A percentile compares a stretch with the other conserved stretches of the same genome.
Evolutionary conservation across 805 yeast species (phyloP).

Genomic region (Clavispora carvajalis): DNA sequence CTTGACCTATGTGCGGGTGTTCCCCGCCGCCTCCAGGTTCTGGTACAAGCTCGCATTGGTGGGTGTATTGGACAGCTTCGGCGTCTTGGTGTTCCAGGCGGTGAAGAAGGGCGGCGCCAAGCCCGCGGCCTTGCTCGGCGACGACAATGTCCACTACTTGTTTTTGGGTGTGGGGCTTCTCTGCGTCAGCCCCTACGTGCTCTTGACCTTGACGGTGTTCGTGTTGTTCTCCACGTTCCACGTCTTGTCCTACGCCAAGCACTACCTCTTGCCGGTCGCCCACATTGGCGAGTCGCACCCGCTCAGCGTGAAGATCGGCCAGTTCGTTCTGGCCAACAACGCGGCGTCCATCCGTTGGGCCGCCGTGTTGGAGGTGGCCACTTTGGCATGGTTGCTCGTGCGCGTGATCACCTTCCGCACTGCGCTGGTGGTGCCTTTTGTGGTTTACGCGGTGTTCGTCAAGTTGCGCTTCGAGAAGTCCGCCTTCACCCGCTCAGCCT

Average conservation of each 20-base stretch:
- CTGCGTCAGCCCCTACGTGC: slow-evolving; percentile 51
- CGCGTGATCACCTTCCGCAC: slow-evolving; percentile 56
- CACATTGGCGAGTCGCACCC: slow-evolving; percentile 31
- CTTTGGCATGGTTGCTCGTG: slow-evolving; percentile 39
- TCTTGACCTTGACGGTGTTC: slow-evolving; percentile 67
- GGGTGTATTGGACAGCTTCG: slow-evolving; percentile 69
- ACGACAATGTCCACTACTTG: slow-evolving; percentile 75
- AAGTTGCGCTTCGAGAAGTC: slow-evolving; percentile 76
- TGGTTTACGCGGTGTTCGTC: slow-evolving; percentile 57
- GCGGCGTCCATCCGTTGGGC: slow-evolving; percentile 36
- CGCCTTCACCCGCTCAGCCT: slow-evolving; percentile 59
- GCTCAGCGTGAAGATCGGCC: slow-evolving; percentile 35
- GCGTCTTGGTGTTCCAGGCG: slow-evolving; percentile 64
- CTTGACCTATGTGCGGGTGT: slow-evolving; percentile 29
- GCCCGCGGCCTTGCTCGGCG: slow-evolving; percentile 20
- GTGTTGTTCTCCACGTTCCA: slow-evolving; percentile 78
- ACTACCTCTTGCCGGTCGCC: slow-evolving; percentile 58
- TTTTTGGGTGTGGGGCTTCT: slow-evolving; percentile 46
- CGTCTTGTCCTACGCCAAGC: slow-evolving; percentile 62
- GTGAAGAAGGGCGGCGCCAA: slow-evolving; percentile 26
- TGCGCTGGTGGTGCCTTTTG: slow-evolving; percentile 56
- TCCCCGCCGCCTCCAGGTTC: slow-evolving; percentile 17
- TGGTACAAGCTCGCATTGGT: slow-evolving; percentile 58
- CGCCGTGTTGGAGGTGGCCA: slow-evolving; percentile 36
- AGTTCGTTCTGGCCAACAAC: slow-evolving; percentile 32